Evolutionary conservation across 148 eudicot species (phyloP), one percentile per base, ranked within the genome.

Genomic region (Spergularia bocconei): DNA sequence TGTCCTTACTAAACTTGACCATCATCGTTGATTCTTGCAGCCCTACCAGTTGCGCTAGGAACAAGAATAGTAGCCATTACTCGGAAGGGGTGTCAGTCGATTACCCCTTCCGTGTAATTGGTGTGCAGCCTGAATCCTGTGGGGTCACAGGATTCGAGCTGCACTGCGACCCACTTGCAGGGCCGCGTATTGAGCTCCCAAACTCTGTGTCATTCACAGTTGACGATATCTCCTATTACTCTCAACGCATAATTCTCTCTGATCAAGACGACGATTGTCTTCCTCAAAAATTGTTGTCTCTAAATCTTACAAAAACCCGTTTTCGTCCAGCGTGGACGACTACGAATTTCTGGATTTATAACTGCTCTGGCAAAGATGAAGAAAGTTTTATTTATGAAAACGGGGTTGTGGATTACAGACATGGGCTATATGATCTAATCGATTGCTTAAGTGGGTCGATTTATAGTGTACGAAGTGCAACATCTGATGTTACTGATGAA

Each of bases 181-280:
- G 59, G 0, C 12, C 67, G 5, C 38, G 57, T 2, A 23, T 78
- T 3, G 51, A 58, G 62, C 81, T 78, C 21, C 71, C 70, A 38
- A 17, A 60, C 20, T 48, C 56, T 14, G 71, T 61, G 9, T 33
- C 12, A 3, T 47, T 78, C 10, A 29, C 15, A 1, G 71, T 78
- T 19, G 52, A 64, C 4, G 2, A 13, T 41, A 72, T 78, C 14
- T 0, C 4, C 52, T 66, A 66, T 11, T 7, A 14, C 15, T 1
- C 2, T 0, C 23, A 29, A 25, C 19, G 44, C 4, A 19, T 69
- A 12, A 2, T 50, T 5, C 74, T 78, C 44, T 20, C 44, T 2
- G 75, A 78, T 58, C 76, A 71, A 16, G 29, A 63, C 4, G 19
- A 53, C 13, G 9, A 66, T 6, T 77, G 80, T 17, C 75, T 77